Base-by-base conservation (phyloP, 1,139 yeast species). In the Suhomyces terraborum region DNA sequence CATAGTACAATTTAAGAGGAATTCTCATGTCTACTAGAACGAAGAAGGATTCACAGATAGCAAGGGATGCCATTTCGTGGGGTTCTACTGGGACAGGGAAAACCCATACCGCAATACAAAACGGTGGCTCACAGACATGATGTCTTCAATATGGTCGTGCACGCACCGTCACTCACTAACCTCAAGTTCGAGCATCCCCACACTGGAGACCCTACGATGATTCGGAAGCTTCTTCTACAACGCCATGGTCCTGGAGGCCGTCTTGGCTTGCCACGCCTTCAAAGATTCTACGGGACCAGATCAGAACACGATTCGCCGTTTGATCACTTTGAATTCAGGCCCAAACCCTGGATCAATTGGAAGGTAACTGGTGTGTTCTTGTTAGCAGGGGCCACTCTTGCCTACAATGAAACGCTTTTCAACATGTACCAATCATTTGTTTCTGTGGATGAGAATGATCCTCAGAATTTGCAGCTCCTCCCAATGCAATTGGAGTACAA, bases 401-500 rank as follows among this genome's bases (percentile, higher is more conserved):
- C 73, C 2, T 69, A 69, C 48, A 64, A 61, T 45, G 74, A 69
- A 44, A 51, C 66, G 1, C 41, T 67, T 3, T 63, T 67, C 40
- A 63, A 69, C 41, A 44, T 52, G 32, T 69, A 69, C 45, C 67
- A 66, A 33, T 52, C 58, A 7, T 58, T 55, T 27, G 67, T 73
- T 1, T 53, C 52, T 8, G 47, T 55, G 9, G 63, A 61, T 43
- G 62, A 58, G 23, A 50, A 47, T 2, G 57, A 59, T 38, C 45
- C 45, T 17, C 50, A 49, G 18, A 47, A 41, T 31, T 41, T 26
- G 19, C 51, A 47, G 18, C 43, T 51, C 14, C 42, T 50, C 19
- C 56, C 58, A 2, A 43, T 58, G 43, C 58, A 54, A 36, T 52
- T 85, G 40, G 79, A 75, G 46, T 62, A 64, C 36, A 66, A 80